These are phyloP conservation scores for Prototheca cutis DNA, from an alignment of 163 green algal genomes.

Conservation along the genomic window DNA sequence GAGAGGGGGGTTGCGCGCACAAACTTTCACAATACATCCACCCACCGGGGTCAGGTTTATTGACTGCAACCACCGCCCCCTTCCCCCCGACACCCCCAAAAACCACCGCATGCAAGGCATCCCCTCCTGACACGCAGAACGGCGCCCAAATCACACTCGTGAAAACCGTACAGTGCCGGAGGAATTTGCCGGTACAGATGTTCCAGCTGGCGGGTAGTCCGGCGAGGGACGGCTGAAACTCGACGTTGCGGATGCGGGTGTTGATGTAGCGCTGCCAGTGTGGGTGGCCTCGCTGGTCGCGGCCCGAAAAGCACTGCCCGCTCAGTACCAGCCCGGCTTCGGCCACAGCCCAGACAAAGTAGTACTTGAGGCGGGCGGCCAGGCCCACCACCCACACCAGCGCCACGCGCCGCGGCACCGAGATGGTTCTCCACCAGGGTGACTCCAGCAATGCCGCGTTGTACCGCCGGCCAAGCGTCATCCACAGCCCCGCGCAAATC, in stretches of 20 bases:
- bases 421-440: background rate
- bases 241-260: conserved; percentile 36
- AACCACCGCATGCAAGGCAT: too few species aligned
- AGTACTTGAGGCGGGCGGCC: conserved; percentile 61
- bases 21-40: too few species aligned
- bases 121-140: too few species aligned
- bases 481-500: conserved; percentile 40
- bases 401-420: background rate
- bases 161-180: conserved; percentile 51
- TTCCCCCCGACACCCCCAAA: too few species aligned
- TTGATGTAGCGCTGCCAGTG: conserved; percentile 44
- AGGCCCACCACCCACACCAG: conserved; percentile 31
- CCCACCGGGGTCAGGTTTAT: too few species aligned
- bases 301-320: conserved; percentile 1
- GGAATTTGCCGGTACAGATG: conserved; percentile 52
- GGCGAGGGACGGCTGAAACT: conserved; percentile 31
- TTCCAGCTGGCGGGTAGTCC: conserved; percentile 55
- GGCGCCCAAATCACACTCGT: too few species aligned
- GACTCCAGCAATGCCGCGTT: background rate
- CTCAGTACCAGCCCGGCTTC: conserved; percentile 53
- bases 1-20: background rate
- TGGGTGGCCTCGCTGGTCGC: conserved; percentile 3
- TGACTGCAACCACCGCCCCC: too few species aligned
- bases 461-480: conserved; percentile 15
- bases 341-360: conserved; percentile 73